Base-by-base conservation (phyloP, 2,329 filamentous ascomycete species). In the Cladorrhinum sp. region DNA sequence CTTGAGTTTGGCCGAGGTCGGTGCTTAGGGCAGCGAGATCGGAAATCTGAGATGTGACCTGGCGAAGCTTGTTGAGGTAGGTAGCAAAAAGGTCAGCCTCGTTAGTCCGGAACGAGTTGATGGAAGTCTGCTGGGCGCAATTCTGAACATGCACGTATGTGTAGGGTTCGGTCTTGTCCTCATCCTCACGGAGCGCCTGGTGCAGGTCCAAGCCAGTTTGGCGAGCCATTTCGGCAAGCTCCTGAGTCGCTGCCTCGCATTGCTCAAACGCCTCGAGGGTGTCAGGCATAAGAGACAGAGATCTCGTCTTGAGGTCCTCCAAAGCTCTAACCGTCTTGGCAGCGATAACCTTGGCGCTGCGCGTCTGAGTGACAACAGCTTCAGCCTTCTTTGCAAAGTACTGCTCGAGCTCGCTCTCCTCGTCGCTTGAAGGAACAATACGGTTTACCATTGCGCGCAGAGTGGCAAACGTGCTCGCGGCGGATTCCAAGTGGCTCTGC, bases 341-440 rank as follows among this genome's bases (percentile, higher is more conserved):
- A 53, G 90, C 86, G 54, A 94, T 82, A 33, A 96, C 90, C 79
- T 96, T 96, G 59, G 89, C 84, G 71, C 90, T 92, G 62, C 93
- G 85, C 7, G 90, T 90, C 69, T 92, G 88, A 14, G 85, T 86
- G 62, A 92, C 83, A 58, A 92, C 84, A 16, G 81, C 74, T 62
- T 96, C 92, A 1, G 88, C 79, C 72, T 88, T 90, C 69, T 86
- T 86, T 28, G 83, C 74, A 67, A 96, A 88, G 67, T 89, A 82
- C 63, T 86, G 78, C 10, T 82, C 83, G 65, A 85, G 78, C 63
- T 91, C 89, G 57, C 89, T 87, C 7, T 91, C 87, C 24, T 89
- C 85, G 20, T 76, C 78, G 9, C 75, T 75, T 1, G 75, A 71
- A 0, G 84, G 80, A 4, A 94, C 73, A 52, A 86, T 85, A 10